Base-by-base conservation (phyloP, 306 rosid genomes). In the Rosa persica region DNA sequence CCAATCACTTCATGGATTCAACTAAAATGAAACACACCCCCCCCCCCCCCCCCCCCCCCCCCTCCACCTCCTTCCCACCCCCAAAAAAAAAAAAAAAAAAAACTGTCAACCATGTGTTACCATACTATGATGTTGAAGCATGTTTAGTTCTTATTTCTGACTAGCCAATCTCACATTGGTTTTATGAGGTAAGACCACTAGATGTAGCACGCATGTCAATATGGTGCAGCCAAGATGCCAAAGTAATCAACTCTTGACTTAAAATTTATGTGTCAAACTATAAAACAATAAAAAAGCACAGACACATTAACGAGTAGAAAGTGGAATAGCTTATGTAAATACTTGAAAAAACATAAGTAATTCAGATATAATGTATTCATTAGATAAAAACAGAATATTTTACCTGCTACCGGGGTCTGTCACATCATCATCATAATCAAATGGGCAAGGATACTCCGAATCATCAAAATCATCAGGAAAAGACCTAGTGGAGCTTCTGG, bases 401-500 rank as follows among this genome's bases (percentile, higher is more conserved):
- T 90, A 94, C 98, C 97, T 90, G 97, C 92, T 90, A 65, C 89
- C 78, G n/a, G 89, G 90, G 88, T 90, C 89, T 4, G 87, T 85
- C 82, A 87, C 78, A 67, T 90, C 97, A 74, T 87, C 97, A 51
- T 87, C 87, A 76, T 88, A 96, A 74, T 88, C 94, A 89, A 94
- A 94, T 0, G 97, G 88, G 81, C 97, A 90, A 23, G 84, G 80
- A 77, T 82, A 84, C 74, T 94, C 96, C 48, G 88, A 25, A 70
- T 90, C 92, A 82, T 92, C 97, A 74, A 81, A 82, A 84, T 85
- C 89, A 73, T 89, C 92, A 51, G 81, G 93, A 72, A 82, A 84
- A 75, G 94, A 94, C 86, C 91, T 91, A 77, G 96, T 94, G 57
- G 98, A 88, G 91, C 97, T 83, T 85, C 93, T 89, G 62, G 94